phyloP scores from a whole-genome alignment of 2,329 filamentous ascomycete species.

The Monilinia fructigena region DNA sequence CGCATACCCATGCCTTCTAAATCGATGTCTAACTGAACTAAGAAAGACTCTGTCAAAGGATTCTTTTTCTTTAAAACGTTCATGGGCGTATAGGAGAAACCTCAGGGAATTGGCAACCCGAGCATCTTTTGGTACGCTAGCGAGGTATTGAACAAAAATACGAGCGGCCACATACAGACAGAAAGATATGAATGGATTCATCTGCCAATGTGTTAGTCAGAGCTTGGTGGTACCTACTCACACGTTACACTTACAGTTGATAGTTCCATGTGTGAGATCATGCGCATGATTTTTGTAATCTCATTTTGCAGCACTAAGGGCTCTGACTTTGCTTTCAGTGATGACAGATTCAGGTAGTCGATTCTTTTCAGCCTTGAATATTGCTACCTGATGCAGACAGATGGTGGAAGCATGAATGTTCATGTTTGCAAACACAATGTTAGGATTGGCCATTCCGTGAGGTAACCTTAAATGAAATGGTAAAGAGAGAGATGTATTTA shows the following conservation, averaged over 20 bases:
- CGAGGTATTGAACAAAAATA: slow-evolving; percentile 96
- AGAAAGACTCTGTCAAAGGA: slow-evolving; percentile 88
- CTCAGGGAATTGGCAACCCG: slow-evolving; percentile 78
- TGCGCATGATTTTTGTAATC: slow-evolving; percentile 91
- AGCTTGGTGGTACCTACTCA: neutral
- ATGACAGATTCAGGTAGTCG: slow-evolving; percentile 72
- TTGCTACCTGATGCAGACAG: slow-evolving; percentile 95
- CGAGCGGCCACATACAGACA: slow-evolving; percentile 93
- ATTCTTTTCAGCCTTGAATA: slow-evolving; percentile 94
- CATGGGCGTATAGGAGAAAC: slow-evolving; percentile 85
- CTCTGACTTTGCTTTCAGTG: slow-evolving; percentile 87
- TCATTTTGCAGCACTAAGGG: slow-evolving; percentile 92
- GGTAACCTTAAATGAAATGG: slow-evolving; percentile 79
- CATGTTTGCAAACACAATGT: slow-evolving; percentile 94
- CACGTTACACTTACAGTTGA: slow-evolving; percentile 60
- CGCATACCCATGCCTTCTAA: slow-evolving; percentile 69
- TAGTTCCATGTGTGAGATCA: slow-evolving; percentile 87
- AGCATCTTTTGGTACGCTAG: slow-evolving; percentile 82
- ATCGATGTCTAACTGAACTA: slow-evolving; percentile 91
- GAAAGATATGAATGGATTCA: slow-evolving; percentile 95
- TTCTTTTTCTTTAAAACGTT: slow-evolving; percentile 84
- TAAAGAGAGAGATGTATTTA: slow-evolving; percentile 82
- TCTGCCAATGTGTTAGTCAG: slow-evolving; percentile 51
- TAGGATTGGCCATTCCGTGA: slow-evolving; percentile 70
- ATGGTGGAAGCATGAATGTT: slow-evolving; percentile 95